Evolutionary conservation across 768 basidiomycete species (phyloP).

Genomic region (Pholiota microspora): DNA sequence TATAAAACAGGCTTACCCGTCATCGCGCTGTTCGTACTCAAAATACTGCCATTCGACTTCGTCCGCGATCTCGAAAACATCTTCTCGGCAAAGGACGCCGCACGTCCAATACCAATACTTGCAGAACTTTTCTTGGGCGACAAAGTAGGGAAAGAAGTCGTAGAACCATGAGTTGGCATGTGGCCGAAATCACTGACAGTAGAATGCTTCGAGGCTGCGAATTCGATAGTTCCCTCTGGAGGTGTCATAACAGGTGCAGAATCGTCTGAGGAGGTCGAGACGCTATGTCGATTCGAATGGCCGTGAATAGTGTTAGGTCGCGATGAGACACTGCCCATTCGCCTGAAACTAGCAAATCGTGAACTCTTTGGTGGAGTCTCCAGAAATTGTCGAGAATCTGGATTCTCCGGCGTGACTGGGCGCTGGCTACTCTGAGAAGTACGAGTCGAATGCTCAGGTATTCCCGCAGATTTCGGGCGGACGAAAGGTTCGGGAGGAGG

Average conservation of each 20-base stretch:
- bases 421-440: neutral
- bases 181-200: conserved; percentile 31
- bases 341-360: conserved; percentile 48
- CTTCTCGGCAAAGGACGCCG: conserved; percentile 60
- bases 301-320: conserved; percentile 30
- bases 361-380: conserved; percentile 51
- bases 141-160: conserved; percentile 44
- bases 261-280: conserved; percentile 64
- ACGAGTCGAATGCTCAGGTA: conserved; percentile 4
- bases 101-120: conserved; percentile 41
- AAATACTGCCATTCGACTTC: conserved; percentile 47
- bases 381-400: conserved; percentile 24
- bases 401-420: conserved; percentile 18
- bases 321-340: conserved; percentile 40
- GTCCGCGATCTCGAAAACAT: conserved; percentile 55
- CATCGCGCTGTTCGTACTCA: conserved; percentile 32
- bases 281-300: conserved; percentile 48
- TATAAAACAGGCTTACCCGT: conserved; percentile 28
- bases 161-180: conserved; percentile 20
- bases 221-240: conserved; percentile 41
- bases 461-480: conserved; percentile 15
- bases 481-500: conserved; percentile 1
- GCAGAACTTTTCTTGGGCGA: conserved; percentile 50
- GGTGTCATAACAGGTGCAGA: conserved; percentile 61
- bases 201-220: conserved; percentile 23